These are phyloP conservation scores for Leishmania arabica DNA, from an alignment of 208 protist species.

Conservation along the genomic window DNA sequence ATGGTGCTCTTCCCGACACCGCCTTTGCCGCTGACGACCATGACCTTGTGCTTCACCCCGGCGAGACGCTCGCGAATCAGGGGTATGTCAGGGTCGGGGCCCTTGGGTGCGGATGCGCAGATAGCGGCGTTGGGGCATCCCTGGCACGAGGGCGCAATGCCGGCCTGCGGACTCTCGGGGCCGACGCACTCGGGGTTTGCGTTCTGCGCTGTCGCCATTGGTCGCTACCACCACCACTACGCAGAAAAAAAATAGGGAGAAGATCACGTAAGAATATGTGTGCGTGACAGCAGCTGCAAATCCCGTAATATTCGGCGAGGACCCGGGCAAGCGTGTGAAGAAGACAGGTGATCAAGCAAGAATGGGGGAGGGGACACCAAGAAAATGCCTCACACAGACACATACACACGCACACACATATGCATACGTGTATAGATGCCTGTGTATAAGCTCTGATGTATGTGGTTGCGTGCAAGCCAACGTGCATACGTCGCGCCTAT, in stretches of 20 bases:
- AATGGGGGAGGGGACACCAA: background rate
- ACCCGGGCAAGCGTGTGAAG: background rate
- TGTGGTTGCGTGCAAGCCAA: background rate
- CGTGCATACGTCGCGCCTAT: background rate
- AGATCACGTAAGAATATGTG: background rate
- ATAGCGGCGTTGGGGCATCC: conserved; percentile 98
- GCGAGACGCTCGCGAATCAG: conserved; percentile 80
- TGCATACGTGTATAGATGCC: too few relatives aligned
- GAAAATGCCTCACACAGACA: background rate
- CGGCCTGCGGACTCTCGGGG: conserved; percentile 92
- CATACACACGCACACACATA: background rate
- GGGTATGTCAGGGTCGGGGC: conserved; percentile 91
- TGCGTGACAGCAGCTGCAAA: background rate
- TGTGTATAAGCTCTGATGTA: background rate
- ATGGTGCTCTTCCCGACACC: conserved; percentile 96
- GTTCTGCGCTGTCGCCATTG: conserved; percentile 22
- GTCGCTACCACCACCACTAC: background rate
- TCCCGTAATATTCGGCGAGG: background rate
- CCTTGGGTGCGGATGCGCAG: conserved; percentile 94
- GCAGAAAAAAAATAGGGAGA: background rate
- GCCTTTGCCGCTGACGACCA: conserved; percentile 93
- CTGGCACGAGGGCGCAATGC: conserved; percentile 94
- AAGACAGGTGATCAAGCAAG: background rate
- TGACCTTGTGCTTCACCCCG: conserved; percentile 84
- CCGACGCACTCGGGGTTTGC: conserved; percentile 94